phyloP scores from a whole-genome alignment of 441 rosid genomes.

The Lepidium campestre region DNA sequence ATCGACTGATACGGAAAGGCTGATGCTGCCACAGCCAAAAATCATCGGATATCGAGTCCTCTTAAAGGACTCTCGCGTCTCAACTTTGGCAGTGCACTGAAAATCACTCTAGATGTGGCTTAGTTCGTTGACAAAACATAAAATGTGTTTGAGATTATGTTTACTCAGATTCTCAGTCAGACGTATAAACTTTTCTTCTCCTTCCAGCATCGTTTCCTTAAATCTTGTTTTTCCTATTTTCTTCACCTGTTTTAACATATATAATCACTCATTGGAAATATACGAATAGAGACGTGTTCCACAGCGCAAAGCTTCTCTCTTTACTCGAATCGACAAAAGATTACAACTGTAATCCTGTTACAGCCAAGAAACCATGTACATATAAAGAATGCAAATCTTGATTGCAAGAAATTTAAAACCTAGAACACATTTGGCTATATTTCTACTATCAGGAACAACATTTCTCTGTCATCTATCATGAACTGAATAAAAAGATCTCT shows the following conservation, averaged over 20 bases:
- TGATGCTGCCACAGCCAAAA: slow-evolving; percentile 14
- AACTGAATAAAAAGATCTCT: background rate
- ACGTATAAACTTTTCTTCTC: slow-evolving; percentile 15
- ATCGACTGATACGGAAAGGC: background rate
- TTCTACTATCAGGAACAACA: background rate
- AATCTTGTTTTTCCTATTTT: background rate
- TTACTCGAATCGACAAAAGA: background rate
- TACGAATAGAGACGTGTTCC: slow-evolving; percentile 1
- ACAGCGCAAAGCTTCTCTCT: background rate
- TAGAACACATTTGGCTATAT: background rate
- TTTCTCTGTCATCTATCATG: background rate
- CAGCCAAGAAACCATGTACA: slow-evolving; percentile 1
- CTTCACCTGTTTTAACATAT: background rate
- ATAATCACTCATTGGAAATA: background rate
- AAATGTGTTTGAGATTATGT: slow-evolving; percentile 9
- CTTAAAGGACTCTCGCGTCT: background rate
- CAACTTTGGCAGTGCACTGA: slow-evolving; percentile 8
- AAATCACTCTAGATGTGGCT: background rate
- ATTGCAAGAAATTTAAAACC: background rate
- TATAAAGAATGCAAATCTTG: background rate
- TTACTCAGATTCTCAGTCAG: background rate
- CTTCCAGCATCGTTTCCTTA: background rate
- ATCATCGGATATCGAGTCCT: background rate
- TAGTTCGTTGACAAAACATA: slow-evolving; percentile 18
- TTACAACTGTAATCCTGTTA: background rate